Base-by-base conservation (phyloP, 2,329 filamentous ascomycete species). In the Sarocladium brachiariae region DNA sequence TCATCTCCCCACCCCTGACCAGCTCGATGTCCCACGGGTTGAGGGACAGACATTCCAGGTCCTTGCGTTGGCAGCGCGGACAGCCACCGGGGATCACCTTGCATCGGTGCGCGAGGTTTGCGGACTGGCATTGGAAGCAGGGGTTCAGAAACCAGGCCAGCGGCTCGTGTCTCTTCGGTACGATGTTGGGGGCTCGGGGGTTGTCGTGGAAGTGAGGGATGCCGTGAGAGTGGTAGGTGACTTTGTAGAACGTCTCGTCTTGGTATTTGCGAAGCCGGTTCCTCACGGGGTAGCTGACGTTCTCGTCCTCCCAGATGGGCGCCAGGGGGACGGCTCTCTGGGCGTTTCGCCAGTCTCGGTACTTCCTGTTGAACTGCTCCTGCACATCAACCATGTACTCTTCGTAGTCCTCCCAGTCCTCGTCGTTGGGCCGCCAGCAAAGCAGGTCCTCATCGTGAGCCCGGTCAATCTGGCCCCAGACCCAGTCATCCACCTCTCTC, bases 141-240 rank as follows among this genome's bases (percentile, higher is more conserved):
- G 27, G 10, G 8, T 11, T 21, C 5, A 33, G 27, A 9, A 10
- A 9, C 11, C 9, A 14, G 4, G 6, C 3, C 6, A 11, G 10
- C 13, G 14, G 25, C 14, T 18, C 2, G 4, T 33, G 10, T 16
- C 4, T 19, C 21, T 4, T n/a, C 5, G 43, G 24, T 6, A 13
- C n/a, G 43, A 33, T 7, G 24, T 4, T 31, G 10, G 27, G 27
- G 9, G 4, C 27, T 9, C 25, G 43, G 11, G 43, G 43, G 4
- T 33, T 31, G 43, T 31, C 25, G 43, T 47, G 21, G 27, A 31
- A 47, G 7, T 47, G 43, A 6, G 43, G 43, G 43, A 47, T 47
- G 25, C 43, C 43, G 27, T 21, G 16, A n/a, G 43, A 47, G 16
- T 47, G 43, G 16, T 47, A 47, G 10, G 43, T 47, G 10, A 47